Evolutionary conservation across 2,329 filamentous ascomycete species (phyloP).

Genomic region (Arthrobotrys entomopaga): DNA sequence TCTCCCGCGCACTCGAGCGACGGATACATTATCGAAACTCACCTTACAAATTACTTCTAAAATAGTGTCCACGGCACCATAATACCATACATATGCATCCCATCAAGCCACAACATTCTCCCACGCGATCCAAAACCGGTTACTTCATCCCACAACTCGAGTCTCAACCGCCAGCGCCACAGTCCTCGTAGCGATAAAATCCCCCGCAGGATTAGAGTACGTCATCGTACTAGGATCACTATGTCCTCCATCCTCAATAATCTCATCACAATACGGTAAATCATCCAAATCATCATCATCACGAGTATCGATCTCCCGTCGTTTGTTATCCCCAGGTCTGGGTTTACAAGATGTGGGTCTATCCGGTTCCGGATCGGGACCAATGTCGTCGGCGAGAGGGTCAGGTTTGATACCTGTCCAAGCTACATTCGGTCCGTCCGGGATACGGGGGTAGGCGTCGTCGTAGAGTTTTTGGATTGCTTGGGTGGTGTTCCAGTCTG

Average conservation of each 20-base stretch:
- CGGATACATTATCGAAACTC: too few species aligned
- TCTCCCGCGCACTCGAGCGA: too few species aligned
- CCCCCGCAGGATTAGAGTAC: not conserved
- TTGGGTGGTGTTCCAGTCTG: not conserved
- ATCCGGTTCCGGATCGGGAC: not conserved
- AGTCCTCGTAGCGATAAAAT: not conserved
- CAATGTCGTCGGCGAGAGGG: not conserved
- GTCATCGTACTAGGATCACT: not conserved
- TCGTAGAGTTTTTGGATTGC: constrained; percentile 22
- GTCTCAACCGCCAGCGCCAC: not conserved
- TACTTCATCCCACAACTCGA: not conserved
- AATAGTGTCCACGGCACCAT: too few species aligned
- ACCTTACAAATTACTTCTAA: too few species aligned
- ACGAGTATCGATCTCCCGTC: too few species aligned
- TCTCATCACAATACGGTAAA: constrained; percentile 1
- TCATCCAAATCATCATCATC: too few species aligned
- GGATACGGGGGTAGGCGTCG: constrained; percentile 16
- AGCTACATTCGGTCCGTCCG: constrained; percentile 5
- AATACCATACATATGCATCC: too few species aligned
- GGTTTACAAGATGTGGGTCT: not conserved
- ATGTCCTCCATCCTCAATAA: not conserved
- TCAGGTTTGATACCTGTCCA: constrained; percentile 2
- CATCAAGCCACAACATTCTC: too few species aligned
- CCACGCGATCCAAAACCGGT: too few species aligned
- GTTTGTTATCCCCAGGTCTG: too few species aligned